Evolutionary conservation across 2,329 filamentous ascomycete species (phyloP).

Genomic region (Pseudocercospora eumusae): DNA sequence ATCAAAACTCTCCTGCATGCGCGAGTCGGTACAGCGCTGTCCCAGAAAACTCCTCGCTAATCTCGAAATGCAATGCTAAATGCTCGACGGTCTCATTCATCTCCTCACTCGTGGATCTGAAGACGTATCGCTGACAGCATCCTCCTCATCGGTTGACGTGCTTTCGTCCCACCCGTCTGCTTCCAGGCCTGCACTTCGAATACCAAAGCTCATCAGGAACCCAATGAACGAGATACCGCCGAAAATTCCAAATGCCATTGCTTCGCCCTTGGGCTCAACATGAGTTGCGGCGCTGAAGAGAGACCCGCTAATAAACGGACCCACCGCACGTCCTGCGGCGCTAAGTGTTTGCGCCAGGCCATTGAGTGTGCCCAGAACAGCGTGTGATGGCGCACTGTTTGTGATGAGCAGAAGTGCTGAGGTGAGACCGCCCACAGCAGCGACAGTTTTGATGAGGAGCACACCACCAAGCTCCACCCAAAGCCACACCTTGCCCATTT

Average conservation of each 20-base stretch:
- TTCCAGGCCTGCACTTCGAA: constrained; percentile 64
- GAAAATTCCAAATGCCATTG: constrained; percentile 83
- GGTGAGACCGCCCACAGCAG: constrained; percentile 83
- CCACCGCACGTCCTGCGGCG: constrained; percentile 82
- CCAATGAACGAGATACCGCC: constrained; percentile 79
- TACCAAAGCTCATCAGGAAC: constrained; percentile 76
- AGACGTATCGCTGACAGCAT: constrained; percentile 26
- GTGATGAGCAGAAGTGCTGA: constrained; percentile 89
- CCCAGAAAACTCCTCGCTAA: constrained; percentile 16
- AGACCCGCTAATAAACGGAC: constrained; percentile 83
- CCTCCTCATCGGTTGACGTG: constrained; percentile 50
- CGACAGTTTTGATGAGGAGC: constrained; percentile 84
- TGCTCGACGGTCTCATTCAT: not conserved
- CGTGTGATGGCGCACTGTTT: constrained; percentile 84
- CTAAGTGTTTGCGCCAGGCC: constrained; percentile 92
- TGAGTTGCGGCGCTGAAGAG: constrained; percentile 78
- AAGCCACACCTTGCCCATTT: constrained; percentile 65
- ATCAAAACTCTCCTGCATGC: not conserved
- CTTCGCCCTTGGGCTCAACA: constrained; percentile 77
- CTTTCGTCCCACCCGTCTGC: constrained; percentile 57
- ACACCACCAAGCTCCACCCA: constrained; percentile 79
- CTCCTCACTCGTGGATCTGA: constrained; percentile 6
- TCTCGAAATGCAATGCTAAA: constrained; percentile 1
- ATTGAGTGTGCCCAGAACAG: constrained; percentile 85
- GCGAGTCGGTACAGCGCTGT: constrained; percentile 15